phyloP scores from a whole-genome alignment of 768 basidiomycete genomes.

The Boletus vermiculosoides region DNA sequence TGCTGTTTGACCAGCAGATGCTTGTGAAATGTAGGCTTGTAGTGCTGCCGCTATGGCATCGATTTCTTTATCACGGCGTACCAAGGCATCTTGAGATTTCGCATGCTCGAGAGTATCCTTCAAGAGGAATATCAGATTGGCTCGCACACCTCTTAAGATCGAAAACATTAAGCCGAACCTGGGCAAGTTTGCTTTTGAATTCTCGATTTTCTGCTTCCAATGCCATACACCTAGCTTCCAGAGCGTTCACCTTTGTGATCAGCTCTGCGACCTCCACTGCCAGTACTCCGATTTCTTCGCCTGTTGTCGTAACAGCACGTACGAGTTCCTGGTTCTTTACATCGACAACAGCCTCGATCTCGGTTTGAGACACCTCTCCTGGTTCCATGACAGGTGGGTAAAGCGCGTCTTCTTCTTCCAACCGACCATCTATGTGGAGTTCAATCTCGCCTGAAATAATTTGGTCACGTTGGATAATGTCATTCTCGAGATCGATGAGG shows the following conservation, averaged over 20 bases:
- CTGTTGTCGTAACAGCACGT: conserved; percentile 15
- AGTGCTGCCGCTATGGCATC: conserved; percentile 32
- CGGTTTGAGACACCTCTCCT: conserved; percentile 16
- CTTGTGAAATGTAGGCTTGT: conserved; percentile 33
- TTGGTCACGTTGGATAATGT: conserved; percentile 35
- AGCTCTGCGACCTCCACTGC: conserved; percentile 34
- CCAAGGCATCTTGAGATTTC: conserved; percentile 12
- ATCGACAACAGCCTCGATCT: conserved; percentile 29
- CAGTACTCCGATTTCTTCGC: conserved; percentile 32
- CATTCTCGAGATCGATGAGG: conserved; percentile 36
- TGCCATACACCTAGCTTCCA: conserved; percentile 20
- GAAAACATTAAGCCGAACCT: conserved; percentile 24
- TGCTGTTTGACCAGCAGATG: conserved; percentile 10
- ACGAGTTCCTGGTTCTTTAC: conserved; percentile 20
- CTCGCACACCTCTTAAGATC: neutral
- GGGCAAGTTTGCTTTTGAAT: conserved; percentile 22
- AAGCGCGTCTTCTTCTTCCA: conserved; percentile 27
- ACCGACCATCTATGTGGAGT: conserved; percentile 27
- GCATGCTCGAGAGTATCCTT: conserved; percentile 16
- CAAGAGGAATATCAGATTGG: neutral
- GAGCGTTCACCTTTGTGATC: conserved; percentile 28
- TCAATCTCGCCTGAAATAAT: conserved; percentile 32
- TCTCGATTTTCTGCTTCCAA: conserved; percentile 30
- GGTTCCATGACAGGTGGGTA: conserved; percentile 20
- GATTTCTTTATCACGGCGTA: conserved; percentile 26